Percentiles rank a stretch among this genome's conserved stretches.
Evolutionary conservation across 2,329 filamentous ascomycete genomes (phyloP).

Genomic region (Diaporthe capsici): DNA sequence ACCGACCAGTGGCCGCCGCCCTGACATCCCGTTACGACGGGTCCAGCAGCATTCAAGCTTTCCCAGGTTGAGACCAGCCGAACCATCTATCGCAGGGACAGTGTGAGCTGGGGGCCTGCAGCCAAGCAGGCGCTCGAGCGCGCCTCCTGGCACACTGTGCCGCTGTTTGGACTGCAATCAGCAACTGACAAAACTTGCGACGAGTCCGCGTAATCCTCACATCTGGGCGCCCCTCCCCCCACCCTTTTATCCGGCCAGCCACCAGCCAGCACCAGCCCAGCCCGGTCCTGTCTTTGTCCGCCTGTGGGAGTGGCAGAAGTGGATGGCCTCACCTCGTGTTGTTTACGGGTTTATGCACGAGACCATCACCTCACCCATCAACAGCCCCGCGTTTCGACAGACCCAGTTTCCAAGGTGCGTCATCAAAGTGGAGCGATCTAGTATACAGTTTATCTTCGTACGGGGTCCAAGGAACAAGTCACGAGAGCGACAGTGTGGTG

Average conservation of each 20-base stretch:
- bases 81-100: constrained; percentile 4
- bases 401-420: not conserved
- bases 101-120: not conserved
- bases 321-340: constrained; percentile 30
- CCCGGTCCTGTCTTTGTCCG: constrained; percentile 20
- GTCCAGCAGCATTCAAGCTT: constrained; percentile 20
- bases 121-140: not conserved
- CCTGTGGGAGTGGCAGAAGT: constrained; percentile 1
- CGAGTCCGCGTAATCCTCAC: constrained; percentile 21
- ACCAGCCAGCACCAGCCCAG: not conserved
- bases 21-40: constrained; percentile 16
- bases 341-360: constrained; percentile 30
- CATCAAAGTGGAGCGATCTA: not conserved
- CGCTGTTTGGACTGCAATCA: not conserved
- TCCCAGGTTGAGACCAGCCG: constrained; percentile 11
- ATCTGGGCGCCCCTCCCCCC: constrained; percentile 14
- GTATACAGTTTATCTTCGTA: not conserved
- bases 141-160: not conserved
- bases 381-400: constrained; percentile 3
- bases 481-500: not conserved
- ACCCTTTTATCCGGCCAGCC: constrained; percentile 4
- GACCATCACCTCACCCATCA: constrained; percentile 19
- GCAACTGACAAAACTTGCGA: constrained; percentile 19
- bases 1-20: not conserved
- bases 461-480: not conserved